Percentiles rank a stretch among this genome's conserved stretches.
Evolutionary conservation across 169 alveolate genomes (phyloP).

Genomic region (Plasmodium gallinaceum): DNA sequence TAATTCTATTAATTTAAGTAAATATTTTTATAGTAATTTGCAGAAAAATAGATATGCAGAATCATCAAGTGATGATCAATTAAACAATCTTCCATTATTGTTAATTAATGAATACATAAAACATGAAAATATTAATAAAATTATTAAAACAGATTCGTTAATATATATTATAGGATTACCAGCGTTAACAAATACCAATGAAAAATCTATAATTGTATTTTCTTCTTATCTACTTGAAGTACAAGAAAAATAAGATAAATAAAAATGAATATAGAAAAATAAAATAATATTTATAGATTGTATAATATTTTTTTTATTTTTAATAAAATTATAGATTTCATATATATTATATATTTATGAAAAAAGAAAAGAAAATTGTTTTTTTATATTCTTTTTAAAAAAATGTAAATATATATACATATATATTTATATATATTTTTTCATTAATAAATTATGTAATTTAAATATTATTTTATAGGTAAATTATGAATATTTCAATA

Average conservation of each 20-base stretch:
- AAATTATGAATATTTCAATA: slow-evolving; percentile 66
- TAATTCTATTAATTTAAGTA: slow-evolving; percentile 35
- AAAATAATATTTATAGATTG: background rate
- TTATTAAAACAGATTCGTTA: slow-evolving; percentile 58
- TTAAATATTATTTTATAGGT: slow-evolving; percentile 36
- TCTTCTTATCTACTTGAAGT: slow-evolving; percentile 54
- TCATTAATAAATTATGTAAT: background rate
- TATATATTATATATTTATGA: too few relatives aligned
- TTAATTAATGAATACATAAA: slow-evolving; percentile 57
- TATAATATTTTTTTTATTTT: too few relatives aligned
- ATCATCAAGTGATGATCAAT: background rate
- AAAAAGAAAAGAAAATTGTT: too few relatives aligned
- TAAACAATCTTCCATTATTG: slow-evolving; percentile 7
- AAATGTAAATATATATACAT: background rate
- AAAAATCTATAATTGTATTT: slow-evolving; percentile 63
- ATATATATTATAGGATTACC: slow-evolving; percentile 62
- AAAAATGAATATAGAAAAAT: background rate
- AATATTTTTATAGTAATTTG: slow-evolving; percentile 24
- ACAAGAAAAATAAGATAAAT: background rate
- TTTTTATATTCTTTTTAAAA: background rate
- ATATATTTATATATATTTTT: background rate
- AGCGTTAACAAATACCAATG: slow-evolving; percentile 59
- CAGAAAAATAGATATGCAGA: background rate
- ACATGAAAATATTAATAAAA: slow-evolving; percentile 24
- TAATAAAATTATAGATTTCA: too few relatives aligned